phyloP scores from a whole-genome alignment of 306 rosid species.

The Trichosanthes cucumerina region DNA sequence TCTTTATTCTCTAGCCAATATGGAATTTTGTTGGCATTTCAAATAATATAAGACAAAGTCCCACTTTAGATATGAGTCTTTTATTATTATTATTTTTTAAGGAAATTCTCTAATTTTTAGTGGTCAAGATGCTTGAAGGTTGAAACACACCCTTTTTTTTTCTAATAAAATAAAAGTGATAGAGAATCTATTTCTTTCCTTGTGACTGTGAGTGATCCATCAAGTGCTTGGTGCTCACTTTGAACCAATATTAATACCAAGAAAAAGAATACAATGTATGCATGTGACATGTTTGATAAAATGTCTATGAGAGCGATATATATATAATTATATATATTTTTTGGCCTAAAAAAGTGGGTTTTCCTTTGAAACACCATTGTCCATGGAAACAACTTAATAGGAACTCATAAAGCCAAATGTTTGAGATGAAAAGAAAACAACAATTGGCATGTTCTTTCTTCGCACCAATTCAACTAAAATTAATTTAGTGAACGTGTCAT shows the following conservation, averaged over 20 bases:
- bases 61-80: background rate
- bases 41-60: too few relatives aligned
- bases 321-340: too few relatives aligned
- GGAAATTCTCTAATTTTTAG: background rate
- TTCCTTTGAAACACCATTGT: background rate
- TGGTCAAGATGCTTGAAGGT: background rate
- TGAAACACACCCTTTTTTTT: background rate
- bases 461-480: background rate
- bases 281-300: constrained; percentile 6
- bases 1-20: too few relatives aligned
- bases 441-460: background rate
- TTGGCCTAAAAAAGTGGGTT: background rate
- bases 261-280: background rate
- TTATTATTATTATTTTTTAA: background rate
- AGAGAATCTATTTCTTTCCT: background rate
- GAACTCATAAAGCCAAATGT: background rate
- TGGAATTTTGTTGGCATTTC: too few relatives aligned
- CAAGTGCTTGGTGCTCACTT: background rate
- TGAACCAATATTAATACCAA: constrained; percentile 1
- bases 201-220: background rate
- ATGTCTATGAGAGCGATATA: constrained; percentile 1
- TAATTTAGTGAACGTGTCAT: background rate
- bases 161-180: background rate
- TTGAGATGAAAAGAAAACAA: background rate
- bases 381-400: background rate